Conservation (phyloP, 148 eudicot genomes). For the Fagopyrum tataricum region DNA sequence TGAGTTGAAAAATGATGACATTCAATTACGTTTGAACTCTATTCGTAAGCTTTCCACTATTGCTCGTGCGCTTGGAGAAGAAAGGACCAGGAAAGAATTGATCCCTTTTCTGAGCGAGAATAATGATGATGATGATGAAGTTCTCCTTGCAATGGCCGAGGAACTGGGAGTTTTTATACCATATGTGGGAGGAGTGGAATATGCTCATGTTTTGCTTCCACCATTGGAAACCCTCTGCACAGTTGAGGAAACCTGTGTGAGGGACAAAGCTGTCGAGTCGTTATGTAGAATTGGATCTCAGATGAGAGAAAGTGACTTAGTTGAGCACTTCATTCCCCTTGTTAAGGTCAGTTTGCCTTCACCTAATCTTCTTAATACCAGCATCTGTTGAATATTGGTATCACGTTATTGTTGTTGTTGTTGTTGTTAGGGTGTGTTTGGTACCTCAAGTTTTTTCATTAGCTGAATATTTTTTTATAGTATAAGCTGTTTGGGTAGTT, state of each 20-base stretch:
- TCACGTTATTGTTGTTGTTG: neutral
- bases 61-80: slow-evolving; percentile 54
- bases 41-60: slow-evolving; percentile 49
- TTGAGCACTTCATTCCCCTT: slow-evolving; percentile 39
- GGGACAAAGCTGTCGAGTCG: slow-evolving; percentile 52
- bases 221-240: slow-evolving; percentile 49
- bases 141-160: slow-evolving; percentile 50
- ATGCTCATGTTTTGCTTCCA: slow-evolving; percentile 43
- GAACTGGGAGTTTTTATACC: slow-evolving; percentile 53
- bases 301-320: slow-evolving; percentile 48
- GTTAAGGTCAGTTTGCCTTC: slow-evolving; percentile 37
- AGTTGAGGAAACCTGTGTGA: slow-evolving; percentile 59
- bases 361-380: neutral
- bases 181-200: slow-evolving; percentile 48
- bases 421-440: too few species aligned
- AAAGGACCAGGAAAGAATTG: slow-evolving; percentile 48
- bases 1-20: slow-evolving; percentile 40
- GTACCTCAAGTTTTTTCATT: too few species aligned
- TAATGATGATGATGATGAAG: slow-evolving; percentile 57
- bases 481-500: too few species aligned
- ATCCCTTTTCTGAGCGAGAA: slow-evolving; percentile 52
- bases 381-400: neutral
- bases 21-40: slow-evolving; percentile 42
- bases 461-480: too few species aligned
- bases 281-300: slow-evolving; percentile 47